phyloP scores from a whole-genome alignment of 2,329 filamentous ascomycete genomes.

The Laburnicola sp. region DNA sequence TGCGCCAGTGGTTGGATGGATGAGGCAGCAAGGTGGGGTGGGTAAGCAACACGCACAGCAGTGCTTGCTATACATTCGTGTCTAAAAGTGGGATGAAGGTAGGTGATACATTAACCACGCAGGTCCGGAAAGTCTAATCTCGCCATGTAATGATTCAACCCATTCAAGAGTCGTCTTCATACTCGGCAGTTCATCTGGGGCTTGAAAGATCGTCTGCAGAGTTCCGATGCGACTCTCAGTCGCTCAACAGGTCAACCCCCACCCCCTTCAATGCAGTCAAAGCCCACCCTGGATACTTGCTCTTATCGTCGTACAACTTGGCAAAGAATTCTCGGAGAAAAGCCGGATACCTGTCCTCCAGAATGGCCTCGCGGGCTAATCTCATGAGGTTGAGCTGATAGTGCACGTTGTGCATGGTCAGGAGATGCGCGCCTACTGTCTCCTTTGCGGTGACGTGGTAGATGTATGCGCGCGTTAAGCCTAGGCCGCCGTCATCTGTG shows the following conservation, averaged over 20 bases:
- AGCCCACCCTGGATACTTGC: slow-evolving; percentile 79
- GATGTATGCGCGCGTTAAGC: slow-evolving; percentile 84
- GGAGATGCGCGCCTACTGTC: slow-evolving; percentile 81
- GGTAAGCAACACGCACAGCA: too few relatives aligned
- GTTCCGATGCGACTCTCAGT: too few relatives aligned
- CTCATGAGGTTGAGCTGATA: slow-evolving; percentile 87
- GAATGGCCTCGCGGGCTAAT: slow-evolving; percentile 71
- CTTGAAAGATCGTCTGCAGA: too few relatives aligned
- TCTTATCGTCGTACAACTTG: slow-evolving; percentile 67
- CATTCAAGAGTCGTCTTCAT: too few relatives aligned
- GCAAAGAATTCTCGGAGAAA: slow-evolving; percentile 80
- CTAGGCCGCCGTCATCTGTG: slow-evolving; percentile 68
- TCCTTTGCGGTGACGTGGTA: slow-evolving; percentile 93
- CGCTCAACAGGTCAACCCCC: slow-evolving; percentile 58
- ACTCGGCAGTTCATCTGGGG: too few relatives aligned
- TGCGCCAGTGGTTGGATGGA: too few relatives aligned
- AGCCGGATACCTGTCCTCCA: slow-evolving; percentile 77
- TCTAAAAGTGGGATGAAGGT: too few relatives aligned
- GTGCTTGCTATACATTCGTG: too few relatives aligned
- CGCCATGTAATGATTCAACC: too few relatives aligned
- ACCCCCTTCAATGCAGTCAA: slow-evolving; percentile 76
- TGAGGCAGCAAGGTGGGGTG: too few relatives aligned
- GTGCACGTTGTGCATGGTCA: slow-evolving; percentile 95
- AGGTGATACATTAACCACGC: too few relatives aligned
- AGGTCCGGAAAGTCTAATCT: too few relatives aligned